Evolutionary conservation across 164 flowering plant genomes (phyloP).

Genomic region (Nymphaea thermarum): DNA sequence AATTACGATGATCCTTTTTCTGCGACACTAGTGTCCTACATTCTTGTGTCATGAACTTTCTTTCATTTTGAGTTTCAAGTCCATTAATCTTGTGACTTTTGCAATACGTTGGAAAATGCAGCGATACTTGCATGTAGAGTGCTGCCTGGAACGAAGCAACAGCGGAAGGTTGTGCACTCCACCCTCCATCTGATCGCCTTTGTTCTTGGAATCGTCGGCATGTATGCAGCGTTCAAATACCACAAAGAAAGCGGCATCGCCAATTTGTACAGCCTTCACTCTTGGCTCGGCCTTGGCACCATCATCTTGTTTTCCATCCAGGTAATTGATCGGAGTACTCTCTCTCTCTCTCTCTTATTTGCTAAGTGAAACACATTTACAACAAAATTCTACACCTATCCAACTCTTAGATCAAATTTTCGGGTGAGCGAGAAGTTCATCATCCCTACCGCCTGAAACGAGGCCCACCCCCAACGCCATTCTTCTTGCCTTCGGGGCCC

Average conservation of each 20-base stretch:
- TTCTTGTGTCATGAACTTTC: neutral
- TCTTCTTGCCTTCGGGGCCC: no score
- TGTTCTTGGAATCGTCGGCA: slow-evolving; percentile 40
- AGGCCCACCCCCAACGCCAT: no score
- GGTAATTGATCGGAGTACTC: slow-evolving; percentile 17
- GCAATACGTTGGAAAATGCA: slow-evolving; percentile 9
- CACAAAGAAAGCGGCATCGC: slow-evolving; percentile 22
- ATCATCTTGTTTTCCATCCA: slow-evolving; percentile 47
- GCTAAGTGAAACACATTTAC: no score
- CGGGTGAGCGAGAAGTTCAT: no score
- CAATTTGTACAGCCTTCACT: slow-evolving; percentile 42
- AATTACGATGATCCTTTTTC: neutral
- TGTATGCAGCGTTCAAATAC: slow-evolving; percentile 46
- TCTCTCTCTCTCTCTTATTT: no score
- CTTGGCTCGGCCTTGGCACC: slow-evolving; percentile 70
- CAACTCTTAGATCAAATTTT: no score
- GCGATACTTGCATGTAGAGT: slow-evolving; percentile 56
- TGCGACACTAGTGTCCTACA: neutral
- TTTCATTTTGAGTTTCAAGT: neutral
- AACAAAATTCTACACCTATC: no score
- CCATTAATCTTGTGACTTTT: neutral
- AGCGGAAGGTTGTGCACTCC: slow-evolving; percentile 27
- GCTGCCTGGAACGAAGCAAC: slow-evolving; percentile 23
- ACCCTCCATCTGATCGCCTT: slow-evolving; percentile 38
- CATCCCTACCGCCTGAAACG: no score